Evolutionary conservation across 768 basidiomycete genomes (phyloP).

Genomic region (Galerina sulciceps): DNA sequence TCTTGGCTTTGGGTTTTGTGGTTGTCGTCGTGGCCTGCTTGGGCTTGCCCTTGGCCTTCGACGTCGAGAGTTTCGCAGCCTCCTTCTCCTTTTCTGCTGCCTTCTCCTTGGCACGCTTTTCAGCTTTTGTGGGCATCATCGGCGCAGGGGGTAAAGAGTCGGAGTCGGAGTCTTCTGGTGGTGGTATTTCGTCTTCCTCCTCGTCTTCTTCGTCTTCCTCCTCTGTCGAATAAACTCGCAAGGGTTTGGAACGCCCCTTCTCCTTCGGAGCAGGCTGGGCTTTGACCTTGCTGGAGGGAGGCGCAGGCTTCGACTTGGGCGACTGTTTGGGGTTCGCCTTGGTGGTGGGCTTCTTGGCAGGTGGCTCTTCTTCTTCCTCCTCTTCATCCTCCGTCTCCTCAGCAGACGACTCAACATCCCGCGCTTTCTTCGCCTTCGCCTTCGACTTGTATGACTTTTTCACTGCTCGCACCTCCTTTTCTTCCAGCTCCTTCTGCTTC

Average conservation of each 20-base stretch:
- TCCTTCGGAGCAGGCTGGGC: constrained; percentile 1
- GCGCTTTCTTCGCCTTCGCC: constrained; percentile 13
- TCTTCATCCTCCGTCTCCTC: constrained; percentile 16
- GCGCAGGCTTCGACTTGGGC: constrained; percentile 13
- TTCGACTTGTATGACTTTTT: background rate
- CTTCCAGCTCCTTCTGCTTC: constrained; percentile 15
- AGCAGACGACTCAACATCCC: background rate
- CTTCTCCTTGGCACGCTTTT: constrained; percentile 5
- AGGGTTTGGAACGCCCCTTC: constrained; percentile 10
- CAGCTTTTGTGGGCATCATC: constrained; percentile 2
- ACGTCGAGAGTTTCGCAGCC: background rate
- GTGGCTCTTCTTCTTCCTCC: constrained; percentile 19
- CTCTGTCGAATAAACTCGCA: constrained; percentile 13
- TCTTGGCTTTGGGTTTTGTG: constrained; percentile 12
- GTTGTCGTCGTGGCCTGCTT: background rate
- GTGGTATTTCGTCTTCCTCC: constrained; percentile 15
- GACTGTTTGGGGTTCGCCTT: constrained; percentile 2
- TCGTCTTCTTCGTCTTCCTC: constrained; percentile 11
- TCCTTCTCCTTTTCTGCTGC: constrained; percentile 8
- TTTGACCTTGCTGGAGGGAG: background rate
- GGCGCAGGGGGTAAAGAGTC: constrained; percentile 11
- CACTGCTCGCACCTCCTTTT: background rate
- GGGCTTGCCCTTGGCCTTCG: background rate
- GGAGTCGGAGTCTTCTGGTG: constrained; percentile 1
- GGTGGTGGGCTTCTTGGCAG: constrained; percentile 4